Evolutionary conservation across 495 filamentous ascomycete genomes (phyloP), one percentile per base, ranked within the genome.

Genomic region (Trichoderma erinaceum): DNA sequence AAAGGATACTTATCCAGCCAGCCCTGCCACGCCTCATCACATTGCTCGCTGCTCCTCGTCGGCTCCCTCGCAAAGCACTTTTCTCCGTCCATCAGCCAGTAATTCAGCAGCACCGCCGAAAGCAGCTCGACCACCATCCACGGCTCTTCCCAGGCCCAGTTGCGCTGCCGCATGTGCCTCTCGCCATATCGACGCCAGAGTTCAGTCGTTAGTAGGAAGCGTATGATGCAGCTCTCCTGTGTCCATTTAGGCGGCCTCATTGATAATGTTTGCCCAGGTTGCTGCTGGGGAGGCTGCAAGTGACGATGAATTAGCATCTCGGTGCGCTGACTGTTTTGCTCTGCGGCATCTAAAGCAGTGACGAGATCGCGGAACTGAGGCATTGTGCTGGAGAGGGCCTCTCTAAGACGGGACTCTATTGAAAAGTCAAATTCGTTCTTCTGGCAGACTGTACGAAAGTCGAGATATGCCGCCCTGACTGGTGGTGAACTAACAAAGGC

Each of bases 1-100:
- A 61, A 11, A 23, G 56, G 56, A 61, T 61, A 61, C 56, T 61
- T 61, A 25, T 61, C 56, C 25, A 61, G 25, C 56, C 56, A 61
- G 6, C 35, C 56, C 56, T 61, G 56, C 56, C 56, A 61, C 11
- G 29, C 56, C 23, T 61, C 56, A 7, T 61, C 56, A 7, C 27
- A 35, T 25, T 61, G 56, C 56, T 61, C 56, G 11, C 56, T 32
- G 4, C 56, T 25, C 11, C 56, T 18, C 11, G 23, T 29, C 11
- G 56, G n/a, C 56, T 29, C 56, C 56, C 25, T 29, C 56, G 27
- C 25, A 18, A 61, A 61, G 56, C 56, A 61, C 27, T 32, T 61
- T 13, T 61, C 56, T 13, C 56, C 3, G 12, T 61, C 56, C 56
- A 61, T 12, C 10, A 61, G 56, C 56, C 56, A 61, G 16, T 61